Conservation (phyloP, 805 yeast genomes). For the Metschnikowia noctiluminum region DNA sequence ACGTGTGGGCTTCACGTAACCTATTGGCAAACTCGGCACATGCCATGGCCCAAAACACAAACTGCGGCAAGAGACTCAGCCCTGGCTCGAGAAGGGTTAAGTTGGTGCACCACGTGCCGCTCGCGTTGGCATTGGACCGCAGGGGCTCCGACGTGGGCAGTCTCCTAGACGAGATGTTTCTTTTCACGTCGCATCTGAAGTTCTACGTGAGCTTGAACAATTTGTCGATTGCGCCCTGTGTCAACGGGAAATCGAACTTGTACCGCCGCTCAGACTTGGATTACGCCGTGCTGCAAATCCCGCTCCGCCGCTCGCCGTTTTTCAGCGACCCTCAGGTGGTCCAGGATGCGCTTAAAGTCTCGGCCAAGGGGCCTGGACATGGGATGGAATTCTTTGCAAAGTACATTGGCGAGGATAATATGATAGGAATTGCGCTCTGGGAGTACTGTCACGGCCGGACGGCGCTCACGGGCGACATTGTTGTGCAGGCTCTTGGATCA, state of each 20-base stretch:
- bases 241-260: conserved; percentile 83
- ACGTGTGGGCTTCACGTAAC: conserved; percentile 72
- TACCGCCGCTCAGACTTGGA: conserved; percentile 68
- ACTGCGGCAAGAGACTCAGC: conserved; percentile 44
- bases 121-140: conserved; percentile 44
- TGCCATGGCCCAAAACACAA: conserved; percentile 46
- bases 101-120: conserved; percentile 79
- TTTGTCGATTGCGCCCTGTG: conserved; percentile 78
- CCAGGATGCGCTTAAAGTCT: conserved; percentile 26
- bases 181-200: conserved; percentile 79
- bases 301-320: conserved; percentile 24
- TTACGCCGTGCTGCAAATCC: conserved; percentile 46
- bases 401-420: conserved; percentile 88
- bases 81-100: conserved; percentile 42
- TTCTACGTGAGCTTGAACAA: conserved; percentile 78
- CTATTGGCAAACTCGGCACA: conserved; percentile 62
- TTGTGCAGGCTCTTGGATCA: conserved; percentile 61
- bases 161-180: conserved; percentile 75
- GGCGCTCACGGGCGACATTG: conserved; percentile 75
- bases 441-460: conserved; percentile 62
- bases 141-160: conserved; percentile 12
- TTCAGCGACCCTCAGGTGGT: conserved; percentile 30
- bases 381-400: conserved; percentile 71
- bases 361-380: conserved; percentile 35
- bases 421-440: conserved; percentile 89